Percentiles rank a stretch among this genome's conserved stretches.
These are phyloP conservation scores for Neonectria neomacrospora DNA, from an alignment of 2,329 filamentous ascomycete genomes.

Conservation along the genomic window DNA sequence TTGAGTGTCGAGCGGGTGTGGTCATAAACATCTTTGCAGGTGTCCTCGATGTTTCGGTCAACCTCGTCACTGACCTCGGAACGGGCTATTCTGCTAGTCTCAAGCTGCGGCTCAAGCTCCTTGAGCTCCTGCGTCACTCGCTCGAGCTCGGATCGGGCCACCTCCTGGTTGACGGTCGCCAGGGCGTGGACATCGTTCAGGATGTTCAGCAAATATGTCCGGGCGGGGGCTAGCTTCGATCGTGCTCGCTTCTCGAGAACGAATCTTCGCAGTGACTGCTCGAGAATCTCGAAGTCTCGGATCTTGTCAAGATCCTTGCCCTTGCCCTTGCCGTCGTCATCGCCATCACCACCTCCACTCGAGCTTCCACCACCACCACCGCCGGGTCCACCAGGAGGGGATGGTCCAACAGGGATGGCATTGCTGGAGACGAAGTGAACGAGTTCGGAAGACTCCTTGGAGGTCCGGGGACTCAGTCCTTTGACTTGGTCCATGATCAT, in stretches of 20 bases:
- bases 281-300: conserved; percentile 88
- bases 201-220: conserved; percentile 94
- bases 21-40: conserved; percentile 86
- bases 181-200: conserved; percentile 86
- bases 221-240: conserved; percentile 94
- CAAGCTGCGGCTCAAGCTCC: conserved; percentile 85
- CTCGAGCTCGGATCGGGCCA: conserved; percentile 85
- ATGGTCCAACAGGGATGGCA: conserved; percentile 80
- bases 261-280: conserved; percentile 89
- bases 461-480: conserved; percentile 88
- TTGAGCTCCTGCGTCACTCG: conserved; percentile 83
- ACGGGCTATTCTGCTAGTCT: conserved; percentile 83
- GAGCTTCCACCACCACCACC: conserved; percentile 64
- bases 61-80: conserved; percentile 83
- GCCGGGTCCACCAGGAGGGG: conserved; percentile 65
- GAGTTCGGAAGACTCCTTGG: conserved; percentile 90
- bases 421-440: conserved; percentile 99
- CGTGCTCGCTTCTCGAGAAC: conserved; percentile 95
- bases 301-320: conserved; percentile 90
- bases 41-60: conserved; percentile 83
- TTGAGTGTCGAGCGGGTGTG: conserved; percentile 81
- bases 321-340: conserved; percentile 75
- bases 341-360: conserved; percentile 66
- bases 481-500: conserved; percentile 92
- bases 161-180: conserved; percentile 86